These are phyloP conservation scores for Calycina herbarum DNA, from an alignment of 2,329 filamentous ascomycete species.

Conservation along the genomic window DNA sequence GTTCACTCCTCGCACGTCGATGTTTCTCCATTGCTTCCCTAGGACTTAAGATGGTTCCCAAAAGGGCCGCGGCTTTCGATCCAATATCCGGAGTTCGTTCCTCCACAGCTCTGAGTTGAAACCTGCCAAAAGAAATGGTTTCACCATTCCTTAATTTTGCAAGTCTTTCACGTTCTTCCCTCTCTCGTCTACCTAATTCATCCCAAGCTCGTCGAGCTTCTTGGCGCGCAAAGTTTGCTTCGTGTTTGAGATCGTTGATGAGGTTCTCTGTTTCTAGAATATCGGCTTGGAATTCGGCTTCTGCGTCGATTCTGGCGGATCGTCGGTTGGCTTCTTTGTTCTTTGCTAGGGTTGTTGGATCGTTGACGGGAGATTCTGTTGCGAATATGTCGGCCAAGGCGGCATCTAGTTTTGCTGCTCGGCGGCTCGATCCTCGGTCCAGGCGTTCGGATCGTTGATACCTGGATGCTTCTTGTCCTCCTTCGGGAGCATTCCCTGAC, in stretches of 20 bases:
- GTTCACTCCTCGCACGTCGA: slow-evolving; percentile 10
- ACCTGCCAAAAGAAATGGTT: slow-evolving; percentile 5
- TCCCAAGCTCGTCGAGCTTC: slow-evolving; percentile 17
- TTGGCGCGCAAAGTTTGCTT: slow-evolving; percentile 12
- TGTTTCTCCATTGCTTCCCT: slow-evolving; percentile 15
- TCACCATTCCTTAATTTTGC: slow-evolving; percentile 5
- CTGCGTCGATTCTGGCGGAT: slow-evolving; percentile 7
- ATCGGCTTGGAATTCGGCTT: slow-evolving; percentile 3
- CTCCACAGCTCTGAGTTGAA: background rate
- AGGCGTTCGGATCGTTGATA: background rate
- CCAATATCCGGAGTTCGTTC: background rate
- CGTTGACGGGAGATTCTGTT: background rate
- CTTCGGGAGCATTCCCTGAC: background rate
- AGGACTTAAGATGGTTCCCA: slow-evolving; percentile 14
- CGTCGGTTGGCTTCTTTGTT: background rate
- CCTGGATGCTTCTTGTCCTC: background rate
- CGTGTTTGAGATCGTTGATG: slow-evolving; percentile 11
- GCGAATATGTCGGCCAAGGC: slow-evolving; percentile 9
- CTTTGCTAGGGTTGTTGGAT: background rate
- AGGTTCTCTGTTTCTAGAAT: background rate
- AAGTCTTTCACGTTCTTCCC: slow-evolving; percentile 13
- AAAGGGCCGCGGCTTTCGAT: slow-evolving; percentile 9
- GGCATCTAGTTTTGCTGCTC: slow-evolving; percentile 12
- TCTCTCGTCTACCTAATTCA: slow-evolving; percentile 9
- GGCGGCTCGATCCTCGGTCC: slow-evolving; percentile 6